Base-by-base conservation (phyloP, 306 rosid species). In the Hylodesmum podocarpum region DNA sequence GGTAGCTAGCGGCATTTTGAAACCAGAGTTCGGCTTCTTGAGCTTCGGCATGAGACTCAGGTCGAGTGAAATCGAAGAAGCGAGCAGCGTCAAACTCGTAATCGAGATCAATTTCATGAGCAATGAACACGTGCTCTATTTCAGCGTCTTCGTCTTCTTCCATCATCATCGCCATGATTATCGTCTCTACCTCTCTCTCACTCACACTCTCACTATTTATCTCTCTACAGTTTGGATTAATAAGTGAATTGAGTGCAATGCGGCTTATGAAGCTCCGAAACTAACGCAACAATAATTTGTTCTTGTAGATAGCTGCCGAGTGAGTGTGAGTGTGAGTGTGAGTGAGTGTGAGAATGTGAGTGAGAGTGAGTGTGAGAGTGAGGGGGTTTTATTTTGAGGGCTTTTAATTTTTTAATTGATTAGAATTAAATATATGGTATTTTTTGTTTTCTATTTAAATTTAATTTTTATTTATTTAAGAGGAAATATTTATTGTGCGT, bases 31-130 rank as follows among this genome's bases (percentile, higher is more conserved):
- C 41, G 6, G 88, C 85, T 43, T 12, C 49, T 22, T 5, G 76
- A 78, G 88, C 78, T 78, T 84, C 79, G 0, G 31, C 36, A 0
- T 41, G 66, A 73, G 85, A 59, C 61, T 84, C 88, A 1, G 77
- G 79, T n/a, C 78, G 75, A 44, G 71, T 73, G 72, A 84, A 81
- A 81, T 84, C 88, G 75, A 84, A 84, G 88, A 84, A 84, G 28
- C 88, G 78, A 61, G 85, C 68, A 2, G 85, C 88, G 14, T 84
- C 85, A 12, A 85, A 85, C 76, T 85, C 88, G 53, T 82, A 85
- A 57, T 82, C 86, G 2, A 85, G 82, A 72, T 85, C 88, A 33
- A 85, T 85, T 85, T 85, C 88, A 51, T 85, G 82, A 64, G 86
- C 88, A 28, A 85, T 27, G 4, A 75, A 85, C 19, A 82, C 77